Evolutionary conservation across 2,329 filamentous ascomycete species (phyloP).

Genomic region (Pseudonectria buxi): DNA sequence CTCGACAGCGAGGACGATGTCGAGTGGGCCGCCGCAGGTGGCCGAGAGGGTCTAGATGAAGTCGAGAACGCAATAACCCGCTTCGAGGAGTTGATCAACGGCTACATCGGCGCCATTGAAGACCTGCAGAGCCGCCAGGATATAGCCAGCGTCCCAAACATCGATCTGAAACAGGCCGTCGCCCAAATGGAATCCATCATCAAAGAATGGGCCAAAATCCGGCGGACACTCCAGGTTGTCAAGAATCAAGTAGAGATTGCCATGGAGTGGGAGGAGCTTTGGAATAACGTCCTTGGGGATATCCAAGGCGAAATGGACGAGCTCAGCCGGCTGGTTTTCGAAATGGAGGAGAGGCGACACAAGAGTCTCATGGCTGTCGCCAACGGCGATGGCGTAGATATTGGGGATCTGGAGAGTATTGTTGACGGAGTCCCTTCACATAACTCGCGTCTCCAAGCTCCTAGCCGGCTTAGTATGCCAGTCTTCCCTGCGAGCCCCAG

Average conservation of each 20-base stretch:
- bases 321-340: constrained; percentile 75
- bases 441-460: constrained; percentile 44
- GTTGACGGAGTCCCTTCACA: constrained; percentile 73
- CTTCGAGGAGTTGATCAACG: constrained; percentile 84
- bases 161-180: constrained; percentile 69
- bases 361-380: constrained; percentile 61
- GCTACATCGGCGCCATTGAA: constrained; percentile 92
- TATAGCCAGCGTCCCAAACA: constrained; percentile 61
- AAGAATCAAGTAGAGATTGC: constrained; percentile 92
- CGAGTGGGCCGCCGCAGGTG: constrained; percentile 89
- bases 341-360: constrained; percentile 95
- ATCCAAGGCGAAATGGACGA: constrained; percentile 83
- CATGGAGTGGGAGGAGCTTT: constrained; percentile 98
- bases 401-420: constrained; percentile 87
- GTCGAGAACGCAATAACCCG: constrained; percentile 68
- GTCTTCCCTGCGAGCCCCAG: constrained; percentile 56
- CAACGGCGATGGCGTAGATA: constrained; percentile 63
- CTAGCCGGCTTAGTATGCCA: constrained; percentile 63
- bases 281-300: constrained; percentile 88
- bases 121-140: constrained; percentile 75
- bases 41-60: constrained; percentile 69
- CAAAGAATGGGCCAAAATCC: constrained; percentile 77
- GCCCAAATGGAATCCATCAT: constrained; percentile 85
- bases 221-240: constrained; percentile 66
- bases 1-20: constrained; percentile 95